Evolutionary conservation across 2,329 filamentous ascomycete genomes (phyloP).

Genomic region (Diaporthe nobilis): DNA sequence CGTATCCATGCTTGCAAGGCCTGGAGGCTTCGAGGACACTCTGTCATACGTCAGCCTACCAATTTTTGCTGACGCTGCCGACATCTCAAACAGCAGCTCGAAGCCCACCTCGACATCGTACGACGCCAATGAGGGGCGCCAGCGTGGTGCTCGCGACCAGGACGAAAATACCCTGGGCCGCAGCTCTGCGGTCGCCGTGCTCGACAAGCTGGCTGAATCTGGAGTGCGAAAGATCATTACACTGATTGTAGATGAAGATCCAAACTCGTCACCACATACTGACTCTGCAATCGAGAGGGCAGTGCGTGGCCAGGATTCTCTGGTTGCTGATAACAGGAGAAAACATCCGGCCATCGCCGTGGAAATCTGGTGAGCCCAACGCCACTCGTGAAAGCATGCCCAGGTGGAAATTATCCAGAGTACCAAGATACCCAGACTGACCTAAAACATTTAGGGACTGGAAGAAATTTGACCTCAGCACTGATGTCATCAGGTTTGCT

Average conservation of each 20-base stretch:
- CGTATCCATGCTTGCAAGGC: not conserved
- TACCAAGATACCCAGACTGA: too few relatives aligned
- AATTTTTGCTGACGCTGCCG: not conserved
- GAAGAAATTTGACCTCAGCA: constrained; percentile 28
- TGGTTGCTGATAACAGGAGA: not conserved
- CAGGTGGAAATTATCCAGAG: too few relatives aligned
- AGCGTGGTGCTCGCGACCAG: not conserved
- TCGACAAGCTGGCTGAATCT: constrained; percentile 10
- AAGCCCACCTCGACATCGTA: not conserved
- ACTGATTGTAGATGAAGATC: not conserved
- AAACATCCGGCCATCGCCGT: not conserved
- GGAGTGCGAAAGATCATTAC: constrained; percentile 16
- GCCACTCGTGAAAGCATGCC: too few relatives aligned
- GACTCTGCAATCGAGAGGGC: constrained; percentile 22
- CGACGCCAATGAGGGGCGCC: not conserved
- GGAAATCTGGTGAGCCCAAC: constrained; percentile 11
- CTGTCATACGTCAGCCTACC: constrained; percentile 16
- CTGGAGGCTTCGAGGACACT: constrained; percentile 21
- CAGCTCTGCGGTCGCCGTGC: not conserved
- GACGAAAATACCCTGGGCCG: not conserved
- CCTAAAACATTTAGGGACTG: not conserved
- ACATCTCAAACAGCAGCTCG: not conserved
- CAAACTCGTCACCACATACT: constrained; percentile 1
- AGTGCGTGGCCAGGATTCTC: not conserved
- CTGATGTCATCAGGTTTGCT: constrained; percentile 13